Percentiles rank a stretch among this genome's conserved stretches.
phyloP scores from a whole-genome alignment of 768 basidiomycete species.

The Xerocomellus intermedius region DNA sequence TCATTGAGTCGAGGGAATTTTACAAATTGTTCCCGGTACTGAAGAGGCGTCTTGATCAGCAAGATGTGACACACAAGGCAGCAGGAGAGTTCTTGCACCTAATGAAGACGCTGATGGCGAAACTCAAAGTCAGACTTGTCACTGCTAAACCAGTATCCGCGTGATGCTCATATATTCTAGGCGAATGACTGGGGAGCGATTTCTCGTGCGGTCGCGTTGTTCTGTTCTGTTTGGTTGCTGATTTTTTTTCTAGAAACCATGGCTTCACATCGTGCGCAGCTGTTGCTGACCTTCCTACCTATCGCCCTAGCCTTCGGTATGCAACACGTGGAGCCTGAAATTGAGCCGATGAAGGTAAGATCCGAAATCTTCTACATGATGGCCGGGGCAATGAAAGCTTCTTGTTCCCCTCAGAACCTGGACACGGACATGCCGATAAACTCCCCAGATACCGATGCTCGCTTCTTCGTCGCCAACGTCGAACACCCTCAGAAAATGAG shows the following conservation, averaged over 20 bases:
- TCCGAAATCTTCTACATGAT: not conserved
- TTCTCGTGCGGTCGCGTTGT: slow-evolving; percentile 42
- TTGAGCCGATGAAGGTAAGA: slow-evolving; percentile 49
- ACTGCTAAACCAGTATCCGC: not conserved
- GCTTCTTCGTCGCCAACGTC: slow-evolving; percentile 33
- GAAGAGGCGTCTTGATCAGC: slow-evolving; percentile 46
- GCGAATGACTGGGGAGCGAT: slow-evolving; percentile 63
- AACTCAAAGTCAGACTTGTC: slow-evolving; percentile 46
- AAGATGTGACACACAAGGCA: slow-evolving; percentile 45
- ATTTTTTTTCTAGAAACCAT: slow-evolving; percentile 40
- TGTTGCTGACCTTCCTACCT: slow-evolving; percentile 41
- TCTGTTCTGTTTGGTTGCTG: not conserved
- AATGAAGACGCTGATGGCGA: slow-evolving; percentile 64
- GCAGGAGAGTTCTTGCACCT: slow-evolving; percentile 55
- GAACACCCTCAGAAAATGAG: slow-evolving; percentile 13
- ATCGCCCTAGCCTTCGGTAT: slow-evolving; percentile 49
- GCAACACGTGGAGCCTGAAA: slow-evolving; percentile 42
- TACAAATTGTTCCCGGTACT: slow-evolving; percentile 50
- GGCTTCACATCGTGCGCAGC: slow-evolving; percentile 44
- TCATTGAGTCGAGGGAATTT: slow-evolving; percentile 59
- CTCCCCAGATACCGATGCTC: slow-evolving; percentile 33
- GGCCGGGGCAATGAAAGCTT: not conserved
- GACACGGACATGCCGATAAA: slow-evolving; percentile 47
- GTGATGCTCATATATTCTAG: slow-evolving; percentile 30
- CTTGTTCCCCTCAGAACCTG: slow-evolving; percentile 41